A percentile compares a stretch with the other conserved stretches of the same genome.
Evolutionary conservation across 176 grass and related monocot genomes (phyloP).

Genomic region (Cenchrus americanus): DNA sequence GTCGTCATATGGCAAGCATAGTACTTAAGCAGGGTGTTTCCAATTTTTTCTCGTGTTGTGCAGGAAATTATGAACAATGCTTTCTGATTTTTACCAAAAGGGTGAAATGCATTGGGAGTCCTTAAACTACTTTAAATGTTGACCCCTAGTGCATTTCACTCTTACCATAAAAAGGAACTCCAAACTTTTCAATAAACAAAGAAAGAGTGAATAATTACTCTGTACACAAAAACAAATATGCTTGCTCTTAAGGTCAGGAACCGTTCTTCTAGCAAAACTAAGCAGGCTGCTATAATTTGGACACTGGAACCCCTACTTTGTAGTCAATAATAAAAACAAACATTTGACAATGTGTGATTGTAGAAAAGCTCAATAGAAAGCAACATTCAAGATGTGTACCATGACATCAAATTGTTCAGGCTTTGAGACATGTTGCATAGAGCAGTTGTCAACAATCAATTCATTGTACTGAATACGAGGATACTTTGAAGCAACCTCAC

Average conservation of each 20-base stretch:
- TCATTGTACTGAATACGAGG: slow-evolving; percentile 91
- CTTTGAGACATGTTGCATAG: slow-evolving; percentile 97
- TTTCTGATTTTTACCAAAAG: not conserved
- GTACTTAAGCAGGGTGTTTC: not conserved
- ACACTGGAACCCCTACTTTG: not conserved
- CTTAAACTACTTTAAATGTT: not conserved
- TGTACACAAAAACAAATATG: not conserved
- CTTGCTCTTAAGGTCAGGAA: not conserved
- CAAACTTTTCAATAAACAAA: slow-evolving; percentile 8
- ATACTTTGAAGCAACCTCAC: slow-evolving; percentile 88
- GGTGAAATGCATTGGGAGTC: too few relatives aligned
- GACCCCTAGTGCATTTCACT: not conserved
- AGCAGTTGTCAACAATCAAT: slow-evolving; percentile 96
- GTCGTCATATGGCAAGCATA: not conserved
- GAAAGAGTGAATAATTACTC: not conserved
- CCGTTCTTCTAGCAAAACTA: not conserved
- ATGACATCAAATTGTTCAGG: slow-evolving; percentile 96
- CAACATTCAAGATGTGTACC: slow-evolving; percentile 47
- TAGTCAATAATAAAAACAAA: not conserved
- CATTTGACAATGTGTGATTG: not conserved
- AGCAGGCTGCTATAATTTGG: not conserved
- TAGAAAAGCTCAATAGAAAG: not conserved
- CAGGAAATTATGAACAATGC: not conserved
- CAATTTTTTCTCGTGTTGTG: too few relatives aligned
- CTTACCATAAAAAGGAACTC: not conserved